phyloP scores from a whole-genome alignment of 257 asterid genomes.

The Nicotiana paniculata region DNA sequence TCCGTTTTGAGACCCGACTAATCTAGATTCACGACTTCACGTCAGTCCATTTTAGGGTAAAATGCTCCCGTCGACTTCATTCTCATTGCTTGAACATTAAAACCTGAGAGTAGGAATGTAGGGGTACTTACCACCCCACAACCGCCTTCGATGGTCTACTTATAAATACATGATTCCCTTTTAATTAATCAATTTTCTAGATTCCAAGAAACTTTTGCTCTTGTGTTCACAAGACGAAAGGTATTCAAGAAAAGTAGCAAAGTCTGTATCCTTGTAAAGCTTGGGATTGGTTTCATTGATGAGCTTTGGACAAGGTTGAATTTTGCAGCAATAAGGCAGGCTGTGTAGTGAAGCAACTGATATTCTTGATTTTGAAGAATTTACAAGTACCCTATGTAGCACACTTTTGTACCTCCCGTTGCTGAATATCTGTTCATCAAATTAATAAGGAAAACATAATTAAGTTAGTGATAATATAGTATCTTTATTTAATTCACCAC shows the following conservation, averaged over 20 bases:
- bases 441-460: not conserved
- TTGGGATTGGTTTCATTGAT: conserved; percentile 23
- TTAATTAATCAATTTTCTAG: conserved; percentile 11
- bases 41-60: no score
- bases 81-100: no score
- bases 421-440: conserved; percentile 31
- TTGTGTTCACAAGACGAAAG: conserved; percentile 25
- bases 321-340: conserved; percentile 10
- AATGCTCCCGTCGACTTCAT: no score
- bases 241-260: conserved; percentile 27
- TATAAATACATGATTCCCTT: not conserved
- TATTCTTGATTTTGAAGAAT: conserved; percentile 22
- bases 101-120: no score
- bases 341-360: conserved; percentile 38
- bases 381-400: conserved; percentile 32
- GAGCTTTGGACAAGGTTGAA: conserved; percentile 24
- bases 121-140: no score
- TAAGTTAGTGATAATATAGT: no score
- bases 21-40: no score
- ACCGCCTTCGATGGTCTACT: no score
- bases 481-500: no score
- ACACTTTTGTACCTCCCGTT: conserved; percentile 39
- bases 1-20: no score
- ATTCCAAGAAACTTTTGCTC: conserved; percentile 28
- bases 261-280: conserved; percentile 29